Evolutionary conservation across 139 green algal species (phyloP).

Genomic region (Tetraselmis chui): DNA sequence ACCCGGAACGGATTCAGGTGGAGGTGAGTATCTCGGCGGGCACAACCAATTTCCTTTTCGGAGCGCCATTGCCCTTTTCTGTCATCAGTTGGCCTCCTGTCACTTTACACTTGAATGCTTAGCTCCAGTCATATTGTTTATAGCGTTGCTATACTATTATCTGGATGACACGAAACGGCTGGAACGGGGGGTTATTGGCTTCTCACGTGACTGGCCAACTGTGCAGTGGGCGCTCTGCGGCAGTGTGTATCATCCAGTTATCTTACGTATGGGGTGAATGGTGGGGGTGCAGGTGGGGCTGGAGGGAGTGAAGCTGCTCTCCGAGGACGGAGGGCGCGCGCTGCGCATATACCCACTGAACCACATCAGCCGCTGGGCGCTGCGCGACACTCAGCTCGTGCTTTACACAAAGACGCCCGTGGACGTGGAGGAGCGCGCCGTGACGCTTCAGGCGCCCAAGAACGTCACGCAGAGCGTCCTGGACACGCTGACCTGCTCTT

Average conservation of each 20-base stretch:
- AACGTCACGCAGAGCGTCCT: conserved; percentile 55
- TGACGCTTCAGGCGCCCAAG: conserved; percentile 60
- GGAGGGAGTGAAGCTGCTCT: conserved; percentile 68
- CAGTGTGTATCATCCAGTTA: too few species aligned
- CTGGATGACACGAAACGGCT: too few species aligned
- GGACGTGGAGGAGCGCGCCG: conserved; percentile 74
- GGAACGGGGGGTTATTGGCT: too few species aligned
- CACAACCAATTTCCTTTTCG: too few species aligned
- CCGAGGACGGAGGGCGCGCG: conserved; percentile 29
- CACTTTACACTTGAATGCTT: too few species aligned
- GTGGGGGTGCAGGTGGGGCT: conserved; percentile 50
- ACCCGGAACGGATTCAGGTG: conserved; percentile 39
- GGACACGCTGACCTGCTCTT: conserved; percentile 79
- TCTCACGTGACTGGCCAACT: too few species aligned
- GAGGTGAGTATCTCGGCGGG: not conserved
- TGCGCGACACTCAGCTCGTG: conserved; percentile 50
- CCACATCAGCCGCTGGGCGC: conserved; percentile 64
- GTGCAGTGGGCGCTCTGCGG: too few species aligned
- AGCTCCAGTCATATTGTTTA: too few species aligned
- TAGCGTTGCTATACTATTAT: too few species aligned
- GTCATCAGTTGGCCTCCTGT: too few species aligned
- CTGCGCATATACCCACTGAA: conserved; percentile 70
- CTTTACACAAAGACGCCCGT: conserved; percentile 72
- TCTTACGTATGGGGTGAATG: not conserved
- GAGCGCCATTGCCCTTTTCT: too few species aligned